Evolutionary conservation across 225 moss, liverwort and hornwort species (phyloP).

Genomic region (Polytrichum commune): DNA sequence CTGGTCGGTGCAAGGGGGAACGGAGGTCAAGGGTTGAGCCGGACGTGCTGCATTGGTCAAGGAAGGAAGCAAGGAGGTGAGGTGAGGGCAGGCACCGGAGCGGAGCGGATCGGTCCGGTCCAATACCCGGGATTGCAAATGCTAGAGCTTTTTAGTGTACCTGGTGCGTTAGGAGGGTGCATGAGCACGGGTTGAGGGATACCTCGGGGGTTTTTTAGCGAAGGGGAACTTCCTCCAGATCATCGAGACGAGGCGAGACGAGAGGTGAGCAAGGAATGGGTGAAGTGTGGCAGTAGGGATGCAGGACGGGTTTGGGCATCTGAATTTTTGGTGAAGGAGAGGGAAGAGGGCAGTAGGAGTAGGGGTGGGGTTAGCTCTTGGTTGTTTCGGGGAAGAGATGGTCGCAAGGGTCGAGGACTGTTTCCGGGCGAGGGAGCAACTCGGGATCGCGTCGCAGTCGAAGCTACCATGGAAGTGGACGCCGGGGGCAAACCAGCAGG

Average conservation of each 20-base stretch:
- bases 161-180: constrained; percentile 27
- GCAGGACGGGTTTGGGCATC: background rate
- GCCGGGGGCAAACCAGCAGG: constrained; percentile 11
- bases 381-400: constrained; percentile 28
- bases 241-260: too few species aligned
- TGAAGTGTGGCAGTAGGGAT: background rate
- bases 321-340: constrained; percentile 13
- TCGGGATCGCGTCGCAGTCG: constrained; percentile 16
- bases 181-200: constrained; percentile 24
- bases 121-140: constrained; percentile 11
- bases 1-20: too few species aligned
- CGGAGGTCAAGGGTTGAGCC: background rate
- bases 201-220: too few species aligned
- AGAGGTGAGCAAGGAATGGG: too few species aligned
- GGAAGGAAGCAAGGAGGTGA: background rate
- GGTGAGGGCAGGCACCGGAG: background rate
- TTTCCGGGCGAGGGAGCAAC: constrained; percentile 37
- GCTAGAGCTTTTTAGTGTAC: constrained; percentile 19
- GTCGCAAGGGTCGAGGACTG: constrained; percentile 49
- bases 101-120: background rate
- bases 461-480: constrained; percentile 37
- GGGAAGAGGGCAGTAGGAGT: background rate
- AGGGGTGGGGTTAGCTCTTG: background rate
- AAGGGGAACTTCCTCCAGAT: too few species aligned
- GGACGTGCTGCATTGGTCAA: background rate